Evolutionary conservation across 306 rosid genomes (phyloP).

Genomic region (Glycyrrhiza uralensis): DNA sequence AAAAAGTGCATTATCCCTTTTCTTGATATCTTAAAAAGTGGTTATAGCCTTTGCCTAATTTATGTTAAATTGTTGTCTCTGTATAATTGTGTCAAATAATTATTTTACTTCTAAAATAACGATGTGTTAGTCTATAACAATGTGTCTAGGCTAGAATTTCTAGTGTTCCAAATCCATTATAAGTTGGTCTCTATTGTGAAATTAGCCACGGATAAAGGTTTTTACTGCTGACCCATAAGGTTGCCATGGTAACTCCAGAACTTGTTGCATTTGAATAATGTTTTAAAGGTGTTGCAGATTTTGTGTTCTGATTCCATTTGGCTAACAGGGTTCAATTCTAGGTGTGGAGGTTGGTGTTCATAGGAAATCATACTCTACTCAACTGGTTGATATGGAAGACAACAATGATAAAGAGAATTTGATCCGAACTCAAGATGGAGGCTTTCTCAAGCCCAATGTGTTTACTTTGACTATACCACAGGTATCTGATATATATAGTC

Average conservation of each 20-base stretch:
- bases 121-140: not conserved
- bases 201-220: not conserved
- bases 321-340: slow-evolving; percentile 99
- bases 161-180: not conserved
- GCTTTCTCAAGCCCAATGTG: slow-evolving; percentile 54
- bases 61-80: too few relatives aligned
- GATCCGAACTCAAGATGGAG: slow-evolving; percentile 41
- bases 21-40: too few relatives aligned
- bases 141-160: not conserved
- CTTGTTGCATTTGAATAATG: slow-evolving; percentile 15
- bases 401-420: slow-evolving; percentile 27
- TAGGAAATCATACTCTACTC: slow-evolving; percentile 58
- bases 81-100: not conserved
- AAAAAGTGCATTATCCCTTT: too few relatives aligned
- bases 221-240: not conserved
- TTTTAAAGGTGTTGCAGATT: slow-evolving; percentile 28
- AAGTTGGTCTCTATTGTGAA: not conserved
- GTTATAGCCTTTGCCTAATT: too few relatives aligned
- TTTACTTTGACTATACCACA: slow-evolving; percentile 58
- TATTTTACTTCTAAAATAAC: not conserved
- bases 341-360: slow-evolving; percentile 68
- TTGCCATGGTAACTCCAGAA: not conserved
- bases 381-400: slow-evolving; percentile 50
- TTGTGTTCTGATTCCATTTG: slow-evolving; percentile 58
- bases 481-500: slow-evolving; percentile 35